Conservation (phyloP, 495 filamentous ascomycete species). For the Cryomyces antarcticus region DNA sequence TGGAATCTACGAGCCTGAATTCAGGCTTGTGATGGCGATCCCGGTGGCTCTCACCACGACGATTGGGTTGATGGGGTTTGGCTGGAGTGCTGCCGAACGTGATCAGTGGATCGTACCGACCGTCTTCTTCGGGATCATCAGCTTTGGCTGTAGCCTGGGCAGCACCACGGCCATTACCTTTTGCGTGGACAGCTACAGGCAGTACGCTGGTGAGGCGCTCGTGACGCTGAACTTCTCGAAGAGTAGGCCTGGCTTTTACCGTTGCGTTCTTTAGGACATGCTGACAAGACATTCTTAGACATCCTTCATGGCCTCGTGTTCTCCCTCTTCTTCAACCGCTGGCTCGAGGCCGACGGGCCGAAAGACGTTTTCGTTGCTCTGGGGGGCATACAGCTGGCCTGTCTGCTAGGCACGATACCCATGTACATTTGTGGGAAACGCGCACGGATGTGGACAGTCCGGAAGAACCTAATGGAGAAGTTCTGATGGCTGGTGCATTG, state of each 20-base stretch:
- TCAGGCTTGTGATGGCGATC: slow-evolving; percentile 75
- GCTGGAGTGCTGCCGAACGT: slow-evolving; percentile 61
- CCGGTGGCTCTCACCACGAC: slow-evolving; percentile 63
- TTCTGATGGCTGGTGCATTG: slow-evolving; percentile 26
- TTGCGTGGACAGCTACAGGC: slow-evolving; percentile 78
- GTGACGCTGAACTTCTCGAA: slow-evolving; percentile 92
- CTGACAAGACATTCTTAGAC: slow-evolving; percentile 23
- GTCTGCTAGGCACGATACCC: slow-evolving; percentile 57
- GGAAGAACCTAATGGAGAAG: slow-evolving; percentile 75
- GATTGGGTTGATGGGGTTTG: slow-evolving; percentile 81
- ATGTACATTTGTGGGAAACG: slow-evolving; percentile 96
- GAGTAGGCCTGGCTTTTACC: slow-evolving; percentile 26
- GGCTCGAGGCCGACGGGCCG: slow-evolving; percentile 56
- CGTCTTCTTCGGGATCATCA: slow-evolving; percentile 77
- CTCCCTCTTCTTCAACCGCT: slow-evolving; percentile 74
- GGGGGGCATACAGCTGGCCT: slow-evolving; percentile 69
- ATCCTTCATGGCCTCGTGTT: slow-evolving; percentile 79
- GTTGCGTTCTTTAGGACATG: background rate
- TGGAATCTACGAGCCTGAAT: slow-evolving; percentile 91
- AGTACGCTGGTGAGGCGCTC: slow-evolving; percentile 86
- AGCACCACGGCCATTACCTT: slow-evolving; percentile 93
- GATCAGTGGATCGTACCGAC: slow-evolving; percentile 83
- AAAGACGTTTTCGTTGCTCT: slow-evolving; percentile 64
- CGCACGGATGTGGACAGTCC: slow-evolving; percentile 88
- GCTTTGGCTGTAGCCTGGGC: slow-evolving; percentile 81